These are phyloP conservation scores for Tetracladium marchalianum DNA, from an alignment of 495 filamentous ascomycete genomes.

Conservation along the genomic window DNA sequence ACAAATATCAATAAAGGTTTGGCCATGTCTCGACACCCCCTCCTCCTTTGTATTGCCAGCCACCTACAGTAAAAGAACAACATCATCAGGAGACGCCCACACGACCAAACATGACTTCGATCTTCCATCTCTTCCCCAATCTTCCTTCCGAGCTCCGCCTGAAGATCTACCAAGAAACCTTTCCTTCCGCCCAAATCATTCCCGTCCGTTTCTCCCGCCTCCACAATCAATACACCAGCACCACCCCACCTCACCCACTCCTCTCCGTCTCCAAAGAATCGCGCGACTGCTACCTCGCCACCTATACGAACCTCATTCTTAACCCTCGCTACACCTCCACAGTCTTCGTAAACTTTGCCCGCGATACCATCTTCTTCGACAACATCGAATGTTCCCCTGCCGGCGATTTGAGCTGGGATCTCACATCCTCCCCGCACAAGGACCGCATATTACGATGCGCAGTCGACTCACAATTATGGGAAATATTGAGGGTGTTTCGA, in stretches of 20 bases:
- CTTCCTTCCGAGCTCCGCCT: slow-evolving; percentile 13
- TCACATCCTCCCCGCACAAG: slow-evolving; percentile 8
- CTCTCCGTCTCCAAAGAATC: slow-evolving; percentile 14
- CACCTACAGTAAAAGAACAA: too few relatives aligned
- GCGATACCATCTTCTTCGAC: slow-evolving; percentile 18
- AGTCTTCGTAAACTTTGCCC: slow-evolving; percentile 12
- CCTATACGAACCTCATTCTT: slow-evolving; percentile 12
- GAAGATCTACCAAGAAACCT: slow-evolving; percentile 7
- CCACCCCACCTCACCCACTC: slow-evolving; percentile 2
- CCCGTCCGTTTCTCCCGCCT: slow-evolving; percentile 8
- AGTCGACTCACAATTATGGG: slow-evolving; percentile 16
- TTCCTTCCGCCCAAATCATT: slow-evolving; percentile 15
- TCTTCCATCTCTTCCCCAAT: slow-evolving; percentile 4
- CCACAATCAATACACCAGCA: slow-evolving; percentile 6
- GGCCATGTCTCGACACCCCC: too few relatives aligned
- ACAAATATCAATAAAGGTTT: too few relatives aligned
- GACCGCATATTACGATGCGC: slow-evolving; percentile 11
- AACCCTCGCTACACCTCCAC: slow-evolving; percentile 13
- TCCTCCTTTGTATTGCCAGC: too few relatives aligned
- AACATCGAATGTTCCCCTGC: slow-evolving; percentile 13
- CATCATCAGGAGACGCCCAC: too few relatives aligned
- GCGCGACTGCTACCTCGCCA: slow-evolving; percentile 5
- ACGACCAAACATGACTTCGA: too few relatives aligned
- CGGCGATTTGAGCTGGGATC: slow-evolving; percentile 14
- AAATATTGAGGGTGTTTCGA: slow-evolving; percentile 14